Conservation (phyloP, 2,329 filamentous ascomycete species). For the Cladosporium cucumerinum region DNA sequence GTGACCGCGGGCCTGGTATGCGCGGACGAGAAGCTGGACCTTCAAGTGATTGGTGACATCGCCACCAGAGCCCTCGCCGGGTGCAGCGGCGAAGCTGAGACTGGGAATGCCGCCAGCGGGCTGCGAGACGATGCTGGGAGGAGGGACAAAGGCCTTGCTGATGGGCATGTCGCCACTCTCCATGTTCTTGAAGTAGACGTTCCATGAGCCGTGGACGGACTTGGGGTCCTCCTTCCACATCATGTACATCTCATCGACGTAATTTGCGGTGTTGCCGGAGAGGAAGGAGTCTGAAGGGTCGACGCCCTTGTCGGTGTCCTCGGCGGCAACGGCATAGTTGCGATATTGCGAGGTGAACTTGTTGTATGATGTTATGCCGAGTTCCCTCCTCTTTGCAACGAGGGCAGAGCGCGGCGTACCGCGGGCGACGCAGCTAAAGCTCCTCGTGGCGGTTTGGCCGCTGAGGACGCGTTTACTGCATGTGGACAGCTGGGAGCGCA, state of each 20-base stretch:
- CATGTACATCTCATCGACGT: conserved; percentile 99
- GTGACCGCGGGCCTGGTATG: conserved; percentile 96
- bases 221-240: conserved; percentile 91
- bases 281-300: conserved; percentile 96
- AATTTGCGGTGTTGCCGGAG: conserved; percentile 94
- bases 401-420: conserved; percentile 40
- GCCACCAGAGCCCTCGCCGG: conserved; percentile 68
- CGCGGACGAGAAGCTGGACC: conserved; percentile 93
- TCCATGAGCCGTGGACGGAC: conserved; percentile 97
- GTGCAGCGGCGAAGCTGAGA: conserved; percentile 62
- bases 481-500: conserved; percentile 65
- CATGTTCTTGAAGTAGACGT: conserved; percentile 99
- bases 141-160: conserved; percentile 93
- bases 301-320: conserved; percentile 59
- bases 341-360: conserved; percentile 48
- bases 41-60: conserved; percentile 96
- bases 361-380: conserved; percentile 42
- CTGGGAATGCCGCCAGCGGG: conserved; percentile 74
- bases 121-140: conserved; percentile 82
- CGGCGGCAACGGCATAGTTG: conserved; percentile 57
- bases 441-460: conserved; percentile 49
- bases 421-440: conserved; percentile 41
- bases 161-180: conserved; percentile 97
- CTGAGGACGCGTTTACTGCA: conserved; percentile 63
- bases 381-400: conserved; percentile 46